Conservation (phyloP, 148 eudicot genomes). For the Dianthus caryophyllus region DNA sequence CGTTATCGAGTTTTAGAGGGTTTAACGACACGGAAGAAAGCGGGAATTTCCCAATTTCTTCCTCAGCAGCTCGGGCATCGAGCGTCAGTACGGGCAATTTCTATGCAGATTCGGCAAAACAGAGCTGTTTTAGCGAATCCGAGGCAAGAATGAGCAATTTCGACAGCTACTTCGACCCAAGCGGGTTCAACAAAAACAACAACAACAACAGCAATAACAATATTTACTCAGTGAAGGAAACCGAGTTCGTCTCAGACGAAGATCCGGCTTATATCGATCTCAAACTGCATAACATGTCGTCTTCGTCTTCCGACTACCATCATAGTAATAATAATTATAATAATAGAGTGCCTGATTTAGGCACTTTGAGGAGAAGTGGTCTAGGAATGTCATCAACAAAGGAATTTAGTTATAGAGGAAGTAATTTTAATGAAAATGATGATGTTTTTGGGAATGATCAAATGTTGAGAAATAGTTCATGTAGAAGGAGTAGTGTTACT, state of each 20-base stretch:
- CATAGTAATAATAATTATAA: too few species aligned
- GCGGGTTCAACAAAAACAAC: slow-evolving; percentile 15
- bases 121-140: slow-evolving; percentile 52
- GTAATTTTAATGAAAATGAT: not conserved
- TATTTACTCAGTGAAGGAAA: slow-evolving; percentile 41
- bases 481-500: slow-evolving; percentile 42
- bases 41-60: slow-evolving; percentile 38
- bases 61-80: slow-evolving; percentile 60
- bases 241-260: slow-evolving; percentile 59
- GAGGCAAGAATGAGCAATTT: slow-evolving; percentile 61
- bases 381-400: slow-evolving; percentile 22
- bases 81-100: slow-evolving; percentile 54
- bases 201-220: slow-evolving; percentile 10
- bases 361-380: slow-evolving; percentile 30
- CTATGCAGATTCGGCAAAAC: slow-evolving; percentile 40
- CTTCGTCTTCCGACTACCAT: too few species aligned
- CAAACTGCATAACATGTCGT: slow-evolving; percentile 33
- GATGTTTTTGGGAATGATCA: slow-evolving; percentile 20
- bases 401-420: slow-evolving; percentile 37
- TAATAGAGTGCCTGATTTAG: slow-evolving; percentile 29
- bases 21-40: slow-evolving; percentile 38
- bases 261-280: slow-evolving; percentile 69
- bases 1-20: slow-evolving; percentile 64
- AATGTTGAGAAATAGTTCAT: slow-evolving; percentile 33
- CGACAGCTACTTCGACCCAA: slow-evolving; percentile 27